Base-by-base conservation (phyloP, 805 yeast species). In the Yarrowia yakushimensis region DNA sequence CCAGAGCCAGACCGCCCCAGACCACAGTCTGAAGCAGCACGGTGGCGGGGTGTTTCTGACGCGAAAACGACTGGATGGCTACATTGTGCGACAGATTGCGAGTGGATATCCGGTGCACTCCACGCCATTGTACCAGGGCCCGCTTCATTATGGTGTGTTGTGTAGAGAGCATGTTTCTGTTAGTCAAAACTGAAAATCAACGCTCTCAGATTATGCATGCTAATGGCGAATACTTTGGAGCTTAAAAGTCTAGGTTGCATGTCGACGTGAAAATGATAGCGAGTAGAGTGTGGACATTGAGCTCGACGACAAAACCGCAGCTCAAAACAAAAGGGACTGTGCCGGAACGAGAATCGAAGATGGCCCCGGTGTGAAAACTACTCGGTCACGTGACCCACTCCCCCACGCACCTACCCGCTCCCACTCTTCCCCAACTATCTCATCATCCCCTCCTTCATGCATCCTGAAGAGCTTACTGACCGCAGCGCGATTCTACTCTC, bases 21-120 rank as follows among this genome's bases (percentile, higher is more conserved):
- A 52, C 25, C 17, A 52, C 59, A 2, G 59, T 52, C 18, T 36
- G 42, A 0, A 52, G 43, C 11, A 36, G 43, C 10, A 36, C 18
- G 33, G 59, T 52, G 59, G 59, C 59, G 59, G 59, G 59, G 25
- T 52, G 59, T 52, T 36, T 52, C 17, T 52, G 59, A 33, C 59
- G 59, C 25, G 43, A 17, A n/a, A 52, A 34, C 8, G 59, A 25
- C 33, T 52, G 59, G 9, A 36, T 36, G 18, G 59, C 43, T 13
- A 52, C 31, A 13, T 52, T 52, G 3, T 52, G 43, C 13, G 59
- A 34, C 12, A 52, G 17, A 2, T 3, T 15, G 10, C 42, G 22
- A 22, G 17, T 10, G 10, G 6, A 1, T 22, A 0, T 2, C 27
- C 37, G 5, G 11, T 2, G n/a, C 22, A 15, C 4, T 3, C 36